Evolutionary conservation across 2,329 filamentous ascomycete species (phyloP).

Genomic region (Chaetoscypha palmicola): DNA sequence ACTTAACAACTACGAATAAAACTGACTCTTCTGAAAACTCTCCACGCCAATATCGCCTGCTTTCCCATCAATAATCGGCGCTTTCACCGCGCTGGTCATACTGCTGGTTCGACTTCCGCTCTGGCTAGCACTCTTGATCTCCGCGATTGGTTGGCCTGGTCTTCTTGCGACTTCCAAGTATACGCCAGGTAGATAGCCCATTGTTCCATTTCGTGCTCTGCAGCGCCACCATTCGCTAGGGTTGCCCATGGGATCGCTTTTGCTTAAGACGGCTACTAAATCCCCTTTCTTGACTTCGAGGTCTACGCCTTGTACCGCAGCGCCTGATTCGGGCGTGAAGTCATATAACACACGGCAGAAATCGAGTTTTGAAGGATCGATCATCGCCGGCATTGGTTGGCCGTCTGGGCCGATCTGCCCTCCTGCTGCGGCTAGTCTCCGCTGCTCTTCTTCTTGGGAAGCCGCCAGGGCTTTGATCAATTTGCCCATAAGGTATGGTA

Average conservation of each 20-base stretch:
- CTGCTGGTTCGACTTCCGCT: constrained; percentile 40
- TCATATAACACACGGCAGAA: constrained; percentile 95
- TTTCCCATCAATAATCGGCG: constrained; percentile 49
- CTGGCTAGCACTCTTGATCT: constrained; percentile 30
- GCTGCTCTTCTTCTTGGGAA: constrained; percentile 77
- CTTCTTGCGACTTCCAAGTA: constrained; percentile 72
- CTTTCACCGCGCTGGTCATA: constrained; percentile 34
- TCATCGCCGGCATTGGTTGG: constrained; percentile 41
- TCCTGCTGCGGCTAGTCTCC: constrained; percentile 47
- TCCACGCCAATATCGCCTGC: constrained; percentile 58
- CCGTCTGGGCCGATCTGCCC: constrained; percentile 45
- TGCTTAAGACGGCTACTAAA: constrained; percentile 86
- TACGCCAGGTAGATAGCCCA: constrained; percentile 86
- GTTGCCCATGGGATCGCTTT: constrained; percentile 85
- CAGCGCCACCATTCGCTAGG: constrained; percentile 97
- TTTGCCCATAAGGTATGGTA: constrained; percentile 96
- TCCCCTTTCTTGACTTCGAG: constrained; percentile 91
- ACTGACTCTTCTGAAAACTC: constrained; percentile 64
- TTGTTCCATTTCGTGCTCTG: constrained; percentile 77
- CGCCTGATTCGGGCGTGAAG: constrained; percentile 73
- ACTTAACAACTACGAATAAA: constrained; percentile 47
- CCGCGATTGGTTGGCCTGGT: constrained; percentile 36
- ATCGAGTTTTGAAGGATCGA: constrained; percentile 88
- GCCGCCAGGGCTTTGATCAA: constrained; percentile 79
- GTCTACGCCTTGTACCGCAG: constrained; percentile 65